Percentiles rank a stretch among this genome's conserved stretches.
These are phyloP conservation scores for Pistacia atlantica DNA, from an alignment of 345 rosid species.

Conservation along the genomic window DNA sequence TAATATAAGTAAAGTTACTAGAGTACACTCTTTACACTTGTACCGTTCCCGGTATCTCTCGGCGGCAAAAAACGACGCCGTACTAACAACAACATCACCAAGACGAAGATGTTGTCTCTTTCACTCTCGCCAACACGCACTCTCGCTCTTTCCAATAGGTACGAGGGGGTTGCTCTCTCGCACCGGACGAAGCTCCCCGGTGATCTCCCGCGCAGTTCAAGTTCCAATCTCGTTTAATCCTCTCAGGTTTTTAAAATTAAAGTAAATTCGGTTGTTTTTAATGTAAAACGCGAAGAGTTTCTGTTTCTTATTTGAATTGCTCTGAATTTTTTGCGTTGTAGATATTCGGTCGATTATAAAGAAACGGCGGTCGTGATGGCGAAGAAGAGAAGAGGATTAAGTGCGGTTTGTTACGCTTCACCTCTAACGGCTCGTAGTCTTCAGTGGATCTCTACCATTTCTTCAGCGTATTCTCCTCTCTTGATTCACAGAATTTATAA, in stretches of 20 bases:
- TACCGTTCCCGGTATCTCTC: not conserved
- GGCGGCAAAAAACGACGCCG: not conserved
- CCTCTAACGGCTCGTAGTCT: conserved; percentile 52
- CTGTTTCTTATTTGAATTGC: not conserved
- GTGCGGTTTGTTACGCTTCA: conserved; percentile 65
- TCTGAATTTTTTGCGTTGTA: conserved; percentile 19
- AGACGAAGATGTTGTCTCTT: conserved; percentile 37
- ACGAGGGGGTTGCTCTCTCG: conserved; percentile 23
- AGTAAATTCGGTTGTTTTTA: not conserved
- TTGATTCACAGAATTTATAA: not conserved
- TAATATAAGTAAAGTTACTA: not conserved
- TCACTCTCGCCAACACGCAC: conserved; percentile 36
- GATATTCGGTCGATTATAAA: conserved; percentile 38
- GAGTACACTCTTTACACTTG: conserved; percentile 2
- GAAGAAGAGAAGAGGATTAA: conserved; percentile 48
- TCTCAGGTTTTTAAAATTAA: conserved; percentile 43
- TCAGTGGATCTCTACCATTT: conserved; percentile 73
- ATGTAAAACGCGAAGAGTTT: not conserved
- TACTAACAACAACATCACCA: not conserved
- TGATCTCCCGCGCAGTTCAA: conserved; percentile 19
- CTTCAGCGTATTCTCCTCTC: conserved; percentile 57
- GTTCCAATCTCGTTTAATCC: conserved; percentile 54
- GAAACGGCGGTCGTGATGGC: conserved; percentile 26
- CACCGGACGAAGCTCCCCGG: conserved; percentile 5
- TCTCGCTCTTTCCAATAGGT: conserved; percentile 29